Evolutionary conservation across 306 rosid species (phyloP).

Genomic region (Sphenostylis stenocarpa): DNA sequence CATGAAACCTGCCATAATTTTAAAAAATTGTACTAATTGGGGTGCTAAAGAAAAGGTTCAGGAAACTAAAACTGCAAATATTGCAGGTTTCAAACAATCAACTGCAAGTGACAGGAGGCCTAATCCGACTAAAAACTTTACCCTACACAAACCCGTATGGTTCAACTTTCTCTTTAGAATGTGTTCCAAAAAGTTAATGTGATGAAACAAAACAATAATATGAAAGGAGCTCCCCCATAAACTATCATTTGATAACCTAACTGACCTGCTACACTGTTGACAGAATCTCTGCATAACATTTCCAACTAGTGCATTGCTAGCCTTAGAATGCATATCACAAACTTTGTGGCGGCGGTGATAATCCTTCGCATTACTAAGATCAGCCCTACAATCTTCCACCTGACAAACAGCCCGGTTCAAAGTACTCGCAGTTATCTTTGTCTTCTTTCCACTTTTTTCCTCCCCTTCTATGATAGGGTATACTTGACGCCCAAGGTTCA

Average conservation of each 20-base stretch:
- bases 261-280: constrained; percentile 98
- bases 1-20: constrained; percentile 83
- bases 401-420: constrained; percentile 81
- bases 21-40: constrained; percentile 34
- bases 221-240: constrained; percentile 13
- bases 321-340: constrained; percentile 87
- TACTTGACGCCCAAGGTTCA: constrained; percentile 71
- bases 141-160: not conserved
- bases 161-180: constrained; percentile 12
- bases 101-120: not conserved
- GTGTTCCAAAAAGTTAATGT: not conserved
- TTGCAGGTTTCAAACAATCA: not conserved
- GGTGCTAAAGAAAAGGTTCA: constrained; percentile 30
- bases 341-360: constrained; percentile 88
- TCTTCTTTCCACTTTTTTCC: constrained; percentile 71
- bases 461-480: constrained; percentile 67
- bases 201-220: not conserved
- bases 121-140: not conserved
- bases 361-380: constrained; percentile 84
- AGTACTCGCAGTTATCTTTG: constrained; percentile 55
- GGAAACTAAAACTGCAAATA: not conserved
- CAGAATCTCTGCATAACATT: constrained; percentile 89
- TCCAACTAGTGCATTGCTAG: constrained; percentile 73
- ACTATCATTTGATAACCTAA: constrained; percentile 30
- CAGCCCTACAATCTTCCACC: constrained; percentile 88